Conservation (phyloP, 164 flowering plant genomes). For the Liquidambar formosana region DNA sequence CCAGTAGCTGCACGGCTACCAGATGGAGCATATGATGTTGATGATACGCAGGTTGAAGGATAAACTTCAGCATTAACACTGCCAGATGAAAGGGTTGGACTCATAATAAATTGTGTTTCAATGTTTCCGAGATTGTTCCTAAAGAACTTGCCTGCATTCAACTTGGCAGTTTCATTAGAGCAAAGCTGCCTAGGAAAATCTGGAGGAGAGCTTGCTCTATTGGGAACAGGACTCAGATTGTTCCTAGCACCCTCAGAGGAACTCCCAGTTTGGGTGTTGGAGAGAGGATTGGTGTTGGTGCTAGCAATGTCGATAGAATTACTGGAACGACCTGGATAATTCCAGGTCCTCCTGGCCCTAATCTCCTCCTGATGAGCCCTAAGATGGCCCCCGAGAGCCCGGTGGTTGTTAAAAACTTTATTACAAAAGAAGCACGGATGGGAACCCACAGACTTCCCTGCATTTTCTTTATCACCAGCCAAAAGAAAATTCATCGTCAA, state of each 20-base stretch:
- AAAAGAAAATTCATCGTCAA: conserved; percentile 7
- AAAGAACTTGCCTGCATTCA: conserved; percentile 3
- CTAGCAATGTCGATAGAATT: not conserved
- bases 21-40: not conserved
- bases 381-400: conserved; percentile 22
- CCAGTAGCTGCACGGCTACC: not conserved
- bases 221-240: not conserved
- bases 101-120: not conserved
- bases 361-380: conserved; percentile 8
- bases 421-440: conserved; percentile 12
- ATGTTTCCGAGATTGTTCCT: not conserved
- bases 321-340: not conserved
- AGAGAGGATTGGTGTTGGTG: not conserved
- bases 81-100: conserved; percentile 1
- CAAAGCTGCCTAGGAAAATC: not conserved
- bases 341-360: conserved; percentile 4
- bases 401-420: conserved; percentile 8
- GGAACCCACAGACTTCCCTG: not conserved
- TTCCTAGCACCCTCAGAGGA: not conserved
- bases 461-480: conserved; percentile 2
- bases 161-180: conserved; percentile 5
- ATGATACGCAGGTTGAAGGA: not conserved
- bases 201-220: not conserved
- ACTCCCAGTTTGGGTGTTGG: not conserved
- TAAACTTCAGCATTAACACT: not conserved